Base-by-base conservation (phyloP, 352 stramenopile genomes). In the Globisporangium uncinulatum region DNA sequence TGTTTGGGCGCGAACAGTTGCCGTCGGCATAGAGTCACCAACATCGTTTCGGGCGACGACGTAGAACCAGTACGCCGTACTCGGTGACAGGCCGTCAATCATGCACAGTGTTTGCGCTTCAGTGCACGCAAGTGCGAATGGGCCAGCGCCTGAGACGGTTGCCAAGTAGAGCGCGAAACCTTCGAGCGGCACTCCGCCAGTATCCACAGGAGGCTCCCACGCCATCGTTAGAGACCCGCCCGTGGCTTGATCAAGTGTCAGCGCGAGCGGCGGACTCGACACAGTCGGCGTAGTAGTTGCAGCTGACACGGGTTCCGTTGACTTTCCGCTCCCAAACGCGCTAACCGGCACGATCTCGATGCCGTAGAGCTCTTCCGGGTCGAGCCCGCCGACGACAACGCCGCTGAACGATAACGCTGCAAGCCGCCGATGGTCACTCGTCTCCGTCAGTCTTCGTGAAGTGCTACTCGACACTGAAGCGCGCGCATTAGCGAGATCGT, bases 291-390 rank as follows among this genome's bases (percentile, higher is more conserved):
- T 7, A 20, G 56, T 65, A 0, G 80, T 90, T n/a, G 51, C 17
- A 9, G 62, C 60, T 20, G 59, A 24, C 13, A 73, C 70, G 0
- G 34, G 37, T 15, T 45, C 37, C 0, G 78, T 86, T 0, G 72
- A 21, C 5, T 41, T 21, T 3, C 74, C 67, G 29, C 17, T 61
- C 2, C 70, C 63, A 17, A 61, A 64, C 15, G 41, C 60, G 31
- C 71, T 90, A n/a, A 66, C 47, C 6, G 77, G 62, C 3, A 56
- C 57, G 48, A 88, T 63, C 24, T 84, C 71, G 32, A 90, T 69
- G 8, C 61, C 57, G 58, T 90, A 90, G 17, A 86, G 34, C 2
- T 46, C 79, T 20, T 70, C 56, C 2, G 80, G 71, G 43, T 88
- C 76, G 20, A 90, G 66, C 3, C 70, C 69, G 4, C 62, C 67